Evolutionary conservation across 805 yeast species (phyloP), one percentile per base, ranked within the genome.

Genomic region (Vanderwaltozyma verrucispora): DNA sequence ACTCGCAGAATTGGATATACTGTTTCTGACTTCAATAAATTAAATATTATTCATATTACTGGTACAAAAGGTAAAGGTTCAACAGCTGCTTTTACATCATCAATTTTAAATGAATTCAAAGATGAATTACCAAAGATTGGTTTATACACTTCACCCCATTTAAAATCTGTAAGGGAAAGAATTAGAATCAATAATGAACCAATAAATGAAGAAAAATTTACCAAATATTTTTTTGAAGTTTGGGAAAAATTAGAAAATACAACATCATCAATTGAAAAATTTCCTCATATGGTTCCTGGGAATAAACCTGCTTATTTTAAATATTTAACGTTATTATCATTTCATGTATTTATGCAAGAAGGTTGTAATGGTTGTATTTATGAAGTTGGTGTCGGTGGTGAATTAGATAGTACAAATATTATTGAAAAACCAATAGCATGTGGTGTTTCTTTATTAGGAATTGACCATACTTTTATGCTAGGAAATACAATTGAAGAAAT

Each of bases 31-130:
- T 76, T 85, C 54, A 75, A 88, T 61, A 69, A 61, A 42, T 59
- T 92, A 49, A 88, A 88, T 49, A 70, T 87, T 2, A 71, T 92
- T 30, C 99, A 92, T 54, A 80, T 94, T 27, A 88, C 99, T 0
- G 99, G 99, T 16, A 92, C 99, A 1, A 92, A 92, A 58, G 99
- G 99, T 12, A 92, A 92, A 63, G 99, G 99, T 1, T 87, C 96
- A 1, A 89, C 97, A 0, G 89, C 96, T 60, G 96, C 98, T 0
- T 92, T 92, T 54, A 75, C 87, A 2, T 83, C 84, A 50, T 76
- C 92, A 2, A 85, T 94, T 28, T 60, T 94, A 43, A 53, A 61
- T 7, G 85, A 85, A 53, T 85, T 85, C 50, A 45, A 41, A 28
- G 63, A 60, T 20, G 43, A 45, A 29, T 19, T 59, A 44, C 57